phyloP scores from a whole-genome alignment of 2,329 filamentous ascomycete species.

The Exophiala phaeomuriformis region DNA sequence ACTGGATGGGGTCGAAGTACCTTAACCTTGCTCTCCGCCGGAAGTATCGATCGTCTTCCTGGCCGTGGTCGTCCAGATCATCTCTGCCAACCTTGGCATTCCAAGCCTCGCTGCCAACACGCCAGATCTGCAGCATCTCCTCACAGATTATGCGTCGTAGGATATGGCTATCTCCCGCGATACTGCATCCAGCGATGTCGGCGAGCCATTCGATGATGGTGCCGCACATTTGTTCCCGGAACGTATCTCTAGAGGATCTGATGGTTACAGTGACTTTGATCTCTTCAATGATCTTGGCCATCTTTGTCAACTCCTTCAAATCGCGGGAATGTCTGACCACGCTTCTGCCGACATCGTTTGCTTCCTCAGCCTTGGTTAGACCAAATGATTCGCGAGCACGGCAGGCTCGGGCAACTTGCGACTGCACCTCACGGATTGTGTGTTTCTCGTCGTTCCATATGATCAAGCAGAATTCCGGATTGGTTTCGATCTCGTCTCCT shows the following conservation, averaged over 20 bases:
- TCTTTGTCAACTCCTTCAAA: constrained; percentile 63
- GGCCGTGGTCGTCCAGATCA: constrained; percentile 75
- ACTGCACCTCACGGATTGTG: constrained; percentile 80
- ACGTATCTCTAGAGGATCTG: constrained; percentile 85
- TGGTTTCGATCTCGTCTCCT: constrained; percentile 54
- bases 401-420: constrained; percentile 87
- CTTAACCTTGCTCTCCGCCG: constrained; percentile 36
- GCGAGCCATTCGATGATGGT: constrained; percentile 93
- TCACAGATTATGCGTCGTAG: constrained; percentile 79
- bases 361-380: constrained; percentile 70
- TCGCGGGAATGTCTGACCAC: constrained; percentile 70
- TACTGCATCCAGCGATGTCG: constrained; percentile 83
- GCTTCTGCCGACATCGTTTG: constrained; percentile 79
- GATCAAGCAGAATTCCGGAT: constrained; percentile 72
- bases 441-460: constrained; percentile 99
- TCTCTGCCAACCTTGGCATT: constrained; percentile 71
- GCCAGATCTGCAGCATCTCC: constrained; percentile 82
- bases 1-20: constrained; percentile 37
- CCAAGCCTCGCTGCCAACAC: constrained; percentile 71
- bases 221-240: constrained; percentile 97
- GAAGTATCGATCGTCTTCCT: constrained; percentile 45
- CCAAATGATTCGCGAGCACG: constrained; percentile 63
- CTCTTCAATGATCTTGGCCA: constrained; percentile 82
- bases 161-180: constrained; percentile 71
- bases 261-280: constrained; percentile 96